These are phyloP conservation scores for Rhododendron griersonianum DNA, from an alignment of 148 eudicot genomes.

Conservation along the genomic window DNA sequence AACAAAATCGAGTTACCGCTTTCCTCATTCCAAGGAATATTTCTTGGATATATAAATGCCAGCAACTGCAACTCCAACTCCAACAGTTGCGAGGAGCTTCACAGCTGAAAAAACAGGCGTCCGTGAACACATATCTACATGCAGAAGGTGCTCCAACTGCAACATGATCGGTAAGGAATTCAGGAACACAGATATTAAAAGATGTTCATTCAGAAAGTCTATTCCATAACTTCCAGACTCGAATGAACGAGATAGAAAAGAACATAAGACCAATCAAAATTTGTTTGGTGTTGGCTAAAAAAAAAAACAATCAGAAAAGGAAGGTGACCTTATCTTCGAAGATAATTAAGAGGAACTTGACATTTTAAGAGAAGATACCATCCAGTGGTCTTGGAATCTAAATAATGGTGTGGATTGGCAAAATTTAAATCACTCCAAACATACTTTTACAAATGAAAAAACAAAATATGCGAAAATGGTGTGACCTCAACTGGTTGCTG, in stretches of 20 bases:
- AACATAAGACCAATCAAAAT: background rate
- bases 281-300: no score
- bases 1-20: background rate
- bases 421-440: background rate
- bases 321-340: background rate
- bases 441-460: background rate
- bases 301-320: background rate
- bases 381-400: background rate
- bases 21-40: conserved; percentile 15
- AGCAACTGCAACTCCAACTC: conserved; percentile 67
- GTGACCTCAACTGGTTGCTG: conserved; percentile 77
- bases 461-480: background rate
- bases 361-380: background rate
- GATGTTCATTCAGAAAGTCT: no score
- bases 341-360: background rate
- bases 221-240: background rate
- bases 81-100: conserved; percentile 54
- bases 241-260: background rate
- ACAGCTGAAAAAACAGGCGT: conserved; percentile 25
- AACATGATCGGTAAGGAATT: conserved; percentile 3
- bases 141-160: conserved; percentile 58
- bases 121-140: conserved; percentile 39
- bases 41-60: conserved; percentile 69
- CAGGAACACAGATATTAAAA: background rate
- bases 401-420: no score